Percentiles rank a stretch among this genome's conserved stretches.
Conservation (phyloP, 1,284 basidiomycete species). For the Ganoderma leucocontextum region DNA sequence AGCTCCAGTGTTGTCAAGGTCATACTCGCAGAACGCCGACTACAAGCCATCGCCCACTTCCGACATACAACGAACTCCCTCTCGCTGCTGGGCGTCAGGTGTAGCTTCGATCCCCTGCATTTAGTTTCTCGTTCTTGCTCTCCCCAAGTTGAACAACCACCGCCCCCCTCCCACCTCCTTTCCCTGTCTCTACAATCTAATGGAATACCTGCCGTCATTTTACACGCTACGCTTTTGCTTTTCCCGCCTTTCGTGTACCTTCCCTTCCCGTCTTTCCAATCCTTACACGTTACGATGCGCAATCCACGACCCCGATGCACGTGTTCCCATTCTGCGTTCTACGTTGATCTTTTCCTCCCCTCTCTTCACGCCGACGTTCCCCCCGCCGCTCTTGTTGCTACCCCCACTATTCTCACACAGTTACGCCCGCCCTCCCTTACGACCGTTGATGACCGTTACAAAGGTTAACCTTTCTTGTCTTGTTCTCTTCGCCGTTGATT, state of each 20-base stretch:
- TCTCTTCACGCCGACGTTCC: background rate
- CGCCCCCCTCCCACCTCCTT: background rate
- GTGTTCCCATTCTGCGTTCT: background rate
- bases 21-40: background rate
- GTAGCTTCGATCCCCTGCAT: background rate
- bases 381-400: background rate
- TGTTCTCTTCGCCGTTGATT: constrained; percentile 5
- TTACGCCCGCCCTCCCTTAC: constrained; percentile 26
- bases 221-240: constrained; percentile 8
- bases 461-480: background rate
- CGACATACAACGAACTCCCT: constrained; percentile 3
- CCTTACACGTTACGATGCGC: constrained; percentile 6
- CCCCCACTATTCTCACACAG: background rate
- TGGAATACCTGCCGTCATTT: constrained; percentile 20
- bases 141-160: background rate
- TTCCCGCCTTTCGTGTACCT: background rate
- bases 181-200: constrained; percentile 18
- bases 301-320: background rate
- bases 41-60: no score
- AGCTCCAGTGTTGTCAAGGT: background rate
- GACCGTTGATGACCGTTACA: constrained; percentile 32
- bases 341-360: background rate
- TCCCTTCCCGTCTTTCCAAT: background rate
- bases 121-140: constrained; percentile 3
- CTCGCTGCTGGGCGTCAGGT: background rate